Evolutionary conservation across 1,284 basidiomycete species (phyloP).

Genomic region (Dichomitus squalens): DNA sequence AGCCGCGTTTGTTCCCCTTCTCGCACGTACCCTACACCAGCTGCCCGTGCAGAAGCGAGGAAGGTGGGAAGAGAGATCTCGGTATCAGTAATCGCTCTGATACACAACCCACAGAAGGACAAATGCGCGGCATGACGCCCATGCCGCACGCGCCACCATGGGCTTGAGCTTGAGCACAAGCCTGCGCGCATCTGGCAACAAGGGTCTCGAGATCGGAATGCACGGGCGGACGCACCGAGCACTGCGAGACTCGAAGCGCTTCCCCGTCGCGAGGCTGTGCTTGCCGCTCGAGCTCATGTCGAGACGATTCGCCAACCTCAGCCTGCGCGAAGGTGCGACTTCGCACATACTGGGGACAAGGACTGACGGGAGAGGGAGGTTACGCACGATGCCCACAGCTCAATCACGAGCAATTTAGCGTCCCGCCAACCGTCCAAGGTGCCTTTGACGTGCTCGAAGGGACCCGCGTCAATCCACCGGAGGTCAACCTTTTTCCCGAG

Average conservation of each 20-base stretch:
- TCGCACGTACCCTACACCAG: conserved; percentile 31
- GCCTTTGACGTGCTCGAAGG: conserved; percentile 32
- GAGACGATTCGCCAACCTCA: not conserved
- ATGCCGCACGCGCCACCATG: not conserved
- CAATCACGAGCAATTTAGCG: conserved; percentile 33
- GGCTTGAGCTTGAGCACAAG: not conserved
- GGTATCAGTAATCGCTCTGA: conserved; percentile 23
- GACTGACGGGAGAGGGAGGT: not conserved
- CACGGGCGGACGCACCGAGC: not conserved
- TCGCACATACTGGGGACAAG: not conserved
- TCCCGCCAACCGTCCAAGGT: conserved; percentile 32
- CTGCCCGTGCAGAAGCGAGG: conserved; percentile 12
- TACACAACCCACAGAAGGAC: conserved; percentile 11
- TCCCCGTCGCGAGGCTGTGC: not conserved
- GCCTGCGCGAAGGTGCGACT: not conserved
- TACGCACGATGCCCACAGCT: conserved; percentile 38
- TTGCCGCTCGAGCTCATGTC: not conserved
- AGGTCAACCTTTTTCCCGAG: conserved; percentile 32
- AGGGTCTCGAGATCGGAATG: not conserved
- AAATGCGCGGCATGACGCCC: conserved; percentile 6
- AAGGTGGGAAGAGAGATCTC: conserved; percentile 14
- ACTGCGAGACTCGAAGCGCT: not conserved
- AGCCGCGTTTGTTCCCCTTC: conserved; percentile 22
- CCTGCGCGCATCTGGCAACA: not conserved
- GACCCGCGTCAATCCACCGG: conserved; percentile 32